Conservation (phyloP, 2,329 filamentous ascomycete genomes). For the Coniochaeta sp. region DNA sequence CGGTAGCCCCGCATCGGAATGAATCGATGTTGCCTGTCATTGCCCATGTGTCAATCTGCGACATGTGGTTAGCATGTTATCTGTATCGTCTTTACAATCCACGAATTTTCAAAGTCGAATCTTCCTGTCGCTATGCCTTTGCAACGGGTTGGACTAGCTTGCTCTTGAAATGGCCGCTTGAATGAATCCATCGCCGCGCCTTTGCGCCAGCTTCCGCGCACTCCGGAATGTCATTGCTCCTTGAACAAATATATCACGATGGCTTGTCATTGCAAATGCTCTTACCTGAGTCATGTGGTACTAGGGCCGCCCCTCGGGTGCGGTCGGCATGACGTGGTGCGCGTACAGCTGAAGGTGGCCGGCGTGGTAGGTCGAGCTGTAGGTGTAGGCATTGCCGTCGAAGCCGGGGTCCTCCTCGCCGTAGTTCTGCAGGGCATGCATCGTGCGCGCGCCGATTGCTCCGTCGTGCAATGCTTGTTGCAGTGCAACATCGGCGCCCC, state of each 20-base stretch:
- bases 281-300: slow-evolving; percentile 33
- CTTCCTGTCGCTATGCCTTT: neutral
- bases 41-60: too few species aligned
- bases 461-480: slow-evolving; percentile 30
- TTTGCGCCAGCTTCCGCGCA: slow-evolving; percentile 27
- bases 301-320: slow-evolving; percentile 22
- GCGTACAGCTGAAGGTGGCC: slow-evolving; percentile 27
- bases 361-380: slow-evolving; percentile 28
- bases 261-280: slow-evolving; percentile 19
- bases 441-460: slow-evolving; percentile 16
- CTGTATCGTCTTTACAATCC: slow-evolving; percentile 11
- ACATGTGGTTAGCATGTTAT: too few species aligned
- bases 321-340: slow-evolving; percentile 25
- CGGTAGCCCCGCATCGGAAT: too few species aligned
- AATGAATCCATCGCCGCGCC: slow-evolving; percentile 26
- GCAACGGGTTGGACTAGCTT: slow-evolving; percentile 5
- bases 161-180: slow-evolving; percentile 14
- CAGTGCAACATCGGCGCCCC: neutral
- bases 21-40: too few species aligned
- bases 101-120: slow-evolving; percentile 7
- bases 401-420: slow-evolving; percentile 21
- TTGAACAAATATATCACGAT: slow-evolving; percentile 21
- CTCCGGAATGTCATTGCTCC: slow-evolving; percentile 32
- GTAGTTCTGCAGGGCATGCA: slow-evolving; percentile 30
- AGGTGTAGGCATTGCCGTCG: slow-evolving; percentile 30